phyloP scores from a whole-genome alignment of 2,329 filamentous ascomycete genomes.

The Hymenoscyphus occultus region DNA sequence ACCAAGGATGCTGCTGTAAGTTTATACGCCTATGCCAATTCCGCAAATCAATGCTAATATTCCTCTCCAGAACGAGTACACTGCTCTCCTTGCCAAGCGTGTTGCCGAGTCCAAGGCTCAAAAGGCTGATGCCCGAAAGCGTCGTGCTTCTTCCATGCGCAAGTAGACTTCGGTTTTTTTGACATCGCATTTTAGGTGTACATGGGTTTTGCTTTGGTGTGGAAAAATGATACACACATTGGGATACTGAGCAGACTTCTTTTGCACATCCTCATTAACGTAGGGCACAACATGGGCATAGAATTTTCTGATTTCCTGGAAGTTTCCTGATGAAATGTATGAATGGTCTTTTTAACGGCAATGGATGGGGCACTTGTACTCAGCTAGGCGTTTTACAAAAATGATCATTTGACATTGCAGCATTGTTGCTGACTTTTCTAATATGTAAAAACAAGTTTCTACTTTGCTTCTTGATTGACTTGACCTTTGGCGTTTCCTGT shows the following conservation, averaged over 20 bases:
- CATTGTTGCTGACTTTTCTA: constrained; percentile 6
- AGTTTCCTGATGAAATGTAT: constrained; percentile 12
- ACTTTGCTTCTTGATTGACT: constrained; percentile 3
- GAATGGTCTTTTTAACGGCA: constrained; percentile 9
- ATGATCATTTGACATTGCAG: constrained; percentile 20
- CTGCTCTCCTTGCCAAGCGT: constrained; percentile 93
- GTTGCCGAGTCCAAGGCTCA: constrained; percentile 92
- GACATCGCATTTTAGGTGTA: constrained; percentile 17
- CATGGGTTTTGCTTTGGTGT: constrained; percentile 16
- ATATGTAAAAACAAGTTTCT: constrained; percentile 7
- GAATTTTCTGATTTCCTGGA: constrained; percentile 8
- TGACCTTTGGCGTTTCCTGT: not conserved
- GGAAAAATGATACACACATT: constrained; percentile 16
- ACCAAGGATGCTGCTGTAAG: constrained; percentile 98
- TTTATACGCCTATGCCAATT: constrained; percentile 33
- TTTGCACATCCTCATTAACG: constrained; percentile 1
- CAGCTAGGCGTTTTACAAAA: constrained; percentile 26
- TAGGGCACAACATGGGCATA: constrained; percentile 1
- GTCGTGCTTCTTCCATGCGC: constrained; percentile 91
- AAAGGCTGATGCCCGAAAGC: constrained; percentile 94
- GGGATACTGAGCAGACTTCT: constrained; percentile 14
- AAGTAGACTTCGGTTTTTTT: constrained; percentile 56
- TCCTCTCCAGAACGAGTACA: constrained; percentile 82
- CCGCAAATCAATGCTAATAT: constrained; percentile 38
- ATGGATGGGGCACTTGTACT: constrained; percentile 18